Conservation (phyloP, 331 rosid species). For the Saraca asoca region DNA sequence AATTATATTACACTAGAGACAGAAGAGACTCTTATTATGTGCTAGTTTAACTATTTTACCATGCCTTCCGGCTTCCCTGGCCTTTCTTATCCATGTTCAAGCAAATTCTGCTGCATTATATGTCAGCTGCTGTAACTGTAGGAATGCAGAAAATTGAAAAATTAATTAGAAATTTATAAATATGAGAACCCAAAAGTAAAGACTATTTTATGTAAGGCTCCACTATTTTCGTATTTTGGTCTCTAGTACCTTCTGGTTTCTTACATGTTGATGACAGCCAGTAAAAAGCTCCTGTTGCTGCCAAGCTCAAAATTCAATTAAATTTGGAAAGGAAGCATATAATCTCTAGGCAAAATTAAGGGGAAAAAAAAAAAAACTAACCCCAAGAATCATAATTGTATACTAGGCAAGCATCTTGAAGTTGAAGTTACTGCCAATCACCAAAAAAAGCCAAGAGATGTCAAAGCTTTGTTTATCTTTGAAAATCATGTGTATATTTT, state of each 20-base stretch:
- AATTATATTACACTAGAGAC: too few relatives aligned
- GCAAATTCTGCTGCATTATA: conserved; percentile 67
- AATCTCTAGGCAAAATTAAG: too few relatives aligned
- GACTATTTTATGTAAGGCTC: conserved; percentile 7
- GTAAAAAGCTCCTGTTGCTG: conserved; percentile 1
- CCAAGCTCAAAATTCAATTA: too few relatives aligned
- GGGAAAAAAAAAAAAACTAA: too few relatives aligned
- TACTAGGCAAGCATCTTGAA: too few relatives aligned
- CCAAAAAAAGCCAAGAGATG: conserved; percentile 5
- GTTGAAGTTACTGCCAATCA: conserved; percentile 3
- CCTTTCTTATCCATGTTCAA: conserved; percentile 68
- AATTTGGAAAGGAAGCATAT: too few relatives aligned
- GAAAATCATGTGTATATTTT: conserved; percentile 6
- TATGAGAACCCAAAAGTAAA: too few relatives aligned
- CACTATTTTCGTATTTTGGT: conserved; percentile 23
- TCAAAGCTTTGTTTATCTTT: conserved; percentile 13
- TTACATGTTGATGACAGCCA: conserved; percentile 23
- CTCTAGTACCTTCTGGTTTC: too few relatives aligned
- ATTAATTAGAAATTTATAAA: too few relatives aligned
- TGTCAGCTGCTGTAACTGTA: conserved; percentile 68
- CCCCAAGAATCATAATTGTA: too few relatives aligned
- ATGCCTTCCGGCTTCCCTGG: conserved; percentile 69
- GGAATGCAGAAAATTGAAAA: conserved; percentile 6
- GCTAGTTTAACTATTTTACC: conserved; percentile 49
- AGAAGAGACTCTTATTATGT: too few relatives aligned